Evolutionary conservation across 2,329 filamentous ascomycete species (phyloP), one percentile per base, ranked within the genome.

Genomic region (Ascocoryne sarcoides): DNA sequence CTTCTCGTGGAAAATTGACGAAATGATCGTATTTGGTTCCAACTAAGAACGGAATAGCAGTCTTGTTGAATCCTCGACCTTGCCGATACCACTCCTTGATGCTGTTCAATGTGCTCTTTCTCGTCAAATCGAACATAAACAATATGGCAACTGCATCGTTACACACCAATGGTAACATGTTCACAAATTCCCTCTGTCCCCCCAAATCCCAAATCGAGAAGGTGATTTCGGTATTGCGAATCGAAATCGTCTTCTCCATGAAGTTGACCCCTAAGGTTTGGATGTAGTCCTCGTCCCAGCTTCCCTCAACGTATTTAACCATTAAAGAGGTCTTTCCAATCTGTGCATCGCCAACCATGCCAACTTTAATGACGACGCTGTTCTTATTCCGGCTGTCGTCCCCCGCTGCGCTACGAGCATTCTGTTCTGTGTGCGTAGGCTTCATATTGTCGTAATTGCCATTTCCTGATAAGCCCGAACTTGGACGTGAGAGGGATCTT

Each of bases 61-160:
- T 98, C 73, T 98, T 98, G 73, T 98, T 98, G 73, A 98, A 98
- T 17, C 92, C 92, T 49, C 92, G 77, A 35, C 92, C 92, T 65
- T 98, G 92, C 40, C 92, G 78, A 62, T 98, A 98, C 92, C 92
- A 98, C 63, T 98, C 92, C 70, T 98, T 98, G 71, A 98, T 96
- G 57, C 87, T 95, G 68, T 98, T 98, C 53, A 98, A 71, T 0
- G 92, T 98, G 66, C 89, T 95, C 73, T 98, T 98, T 53, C 92
- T 77, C 20, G 92, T 98, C 52, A 98, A 70, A 62, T 98, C 92
- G 63, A 98, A 98, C 92, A 98, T 98, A 76, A 98, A 98, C 31
- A 98, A 74, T 51, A 98, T 96, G 37, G 92, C 92, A 21, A 98
- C 92, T 7, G 92, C 92, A 58, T 98, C 92, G 62, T 98, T 98